A percentile compares a stretch with the other conserved stretches of the same genome.
phyloP scores from a whole-genome alignment of 805 yeast genomes.

The Maudiozyma serrabonitensis region DNA sequence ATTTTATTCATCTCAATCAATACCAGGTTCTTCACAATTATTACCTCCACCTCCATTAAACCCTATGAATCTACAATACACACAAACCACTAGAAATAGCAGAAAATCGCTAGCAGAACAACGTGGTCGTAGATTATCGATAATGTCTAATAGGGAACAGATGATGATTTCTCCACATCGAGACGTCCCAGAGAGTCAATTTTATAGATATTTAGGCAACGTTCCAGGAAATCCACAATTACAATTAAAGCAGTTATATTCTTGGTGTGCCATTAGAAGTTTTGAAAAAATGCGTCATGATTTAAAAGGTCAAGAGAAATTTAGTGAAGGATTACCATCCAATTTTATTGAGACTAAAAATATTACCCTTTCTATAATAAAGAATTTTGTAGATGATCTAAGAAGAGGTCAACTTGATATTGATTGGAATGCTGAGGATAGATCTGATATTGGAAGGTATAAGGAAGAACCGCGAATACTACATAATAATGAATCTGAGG shows the following conservation, averaged over 20 bases:
- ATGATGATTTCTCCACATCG: slow-evolving; percentile 25
- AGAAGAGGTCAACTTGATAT: slow-evolving; percentile 18
- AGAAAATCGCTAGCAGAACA: slow-evolving; percentile 20
- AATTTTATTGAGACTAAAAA: slow-evolving; percentile 12
- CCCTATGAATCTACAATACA: slow-evolving; percentile 12
- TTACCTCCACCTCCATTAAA: slow-evolving; percentile 22
- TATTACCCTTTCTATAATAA: slow-evolving; percentile 19
- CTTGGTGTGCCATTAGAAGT: slow-evolving; percentile 26
- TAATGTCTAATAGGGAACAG: slow-evolving; percentile 18
- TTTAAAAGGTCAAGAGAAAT: not conserved
- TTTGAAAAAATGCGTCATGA: slow-evolving; percentile 12
- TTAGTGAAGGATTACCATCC: not conserved
- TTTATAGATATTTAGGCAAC: slow-evolving; percentile 26
- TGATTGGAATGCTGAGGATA: slow-evolving; percentile 23
- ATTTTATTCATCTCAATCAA: slow-evolving; percentile 13
- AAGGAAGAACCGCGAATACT: slow-evolving; percentile 8
- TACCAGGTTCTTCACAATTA: slow-evolving; percentile 10
- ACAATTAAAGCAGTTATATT: slow-evolving; percentile 25
- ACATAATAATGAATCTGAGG: slow-evolving; percentile 13
- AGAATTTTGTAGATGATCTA: slow-evolving; percentile 25
- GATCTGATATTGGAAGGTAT: slow-evolving; percentile 6
- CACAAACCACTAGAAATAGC: slow-evolving; percentile 4
- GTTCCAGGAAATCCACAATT: slow-evolving; percentile 20
- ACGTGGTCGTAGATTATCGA: slow-evolving; percentile 26
- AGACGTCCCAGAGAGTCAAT: slow-evolving; percentile 25